Base-by-base conservation (phyloP, 805 yeast genomes). In the Cyberlindnera maritima region DNA sequence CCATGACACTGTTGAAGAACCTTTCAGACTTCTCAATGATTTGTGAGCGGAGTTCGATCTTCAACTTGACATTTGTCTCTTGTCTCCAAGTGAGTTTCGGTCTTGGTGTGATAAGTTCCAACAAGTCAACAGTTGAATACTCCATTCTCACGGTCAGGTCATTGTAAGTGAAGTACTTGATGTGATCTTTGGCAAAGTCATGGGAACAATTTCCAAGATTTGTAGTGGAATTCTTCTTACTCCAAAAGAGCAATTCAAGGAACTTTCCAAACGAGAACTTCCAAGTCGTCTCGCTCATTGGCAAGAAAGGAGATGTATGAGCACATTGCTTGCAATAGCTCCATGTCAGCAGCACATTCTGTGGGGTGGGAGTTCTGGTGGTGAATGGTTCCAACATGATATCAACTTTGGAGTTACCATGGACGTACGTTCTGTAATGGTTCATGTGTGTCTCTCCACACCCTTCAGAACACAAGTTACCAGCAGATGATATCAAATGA, bases 251-350 rank as follows among this genome's bases (percentile, higher is more conserved):
- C 19, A 91, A 69, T 67, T 94, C 98, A 20, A 94, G 69, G 61
- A 87, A 94, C 61, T 95, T 95, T 0, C 98, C 99, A 65, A 94
- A 84, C 0, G 98, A 92, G 53, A 83, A 83, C 59, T 84, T 89
- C 84, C 95, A 91, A 0, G 97, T 83, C 34, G 82, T 82, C 41
- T 89, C 92, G 57, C 87, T 85, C 84, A 95, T 80, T 17, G 88
- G 87, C 13, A 83, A 68, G 6, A 85, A 81, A 0, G 97, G 94
- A 2, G 96, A 82, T 0, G 84, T 72, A 32, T 74, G 77, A 13
- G 81, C 78, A 63, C 99, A 94, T 41, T 72, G 74, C 47, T 85
- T 87, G 64, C 99, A 94, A 54, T 77, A 81, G 61, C 96, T 87
- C 99, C 99, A 94, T 71, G 91, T 85, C 44, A 90, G 68, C 36